A percentile compares a stretch with the other conserved stretches of the same genome.
These are phyloP conservation scores for Yamadazyma ubonensis DNA, from an alignment of 805 yeast genomes.

Conservation along the genomic window DNA sequence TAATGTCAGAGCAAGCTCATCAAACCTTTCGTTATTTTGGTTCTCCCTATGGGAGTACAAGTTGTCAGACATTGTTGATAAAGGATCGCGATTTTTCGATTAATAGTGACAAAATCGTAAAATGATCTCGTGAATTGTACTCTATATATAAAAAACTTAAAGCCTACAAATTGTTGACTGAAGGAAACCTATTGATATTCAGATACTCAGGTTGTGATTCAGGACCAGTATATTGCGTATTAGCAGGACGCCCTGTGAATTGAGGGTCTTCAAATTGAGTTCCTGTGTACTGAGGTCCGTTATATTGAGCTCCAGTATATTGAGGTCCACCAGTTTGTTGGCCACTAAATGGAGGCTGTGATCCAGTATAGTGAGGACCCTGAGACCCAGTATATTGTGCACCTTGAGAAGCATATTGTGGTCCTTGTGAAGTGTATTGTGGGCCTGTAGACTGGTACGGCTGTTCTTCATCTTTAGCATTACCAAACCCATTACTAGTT, in stretches of 20 bases:
- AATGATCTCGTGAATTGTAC: background rate
- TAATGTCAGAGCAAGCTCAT: conserved; percentile 42
- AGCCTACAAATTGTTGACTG: conserved; percentile 22
- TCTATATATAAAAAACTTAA: background rate
- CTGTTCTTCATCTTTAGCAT: no score
- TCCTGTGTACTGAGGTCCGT: background rate
- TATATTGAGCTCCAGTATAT: background rate
- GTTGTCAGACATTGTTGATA: conserved; percentile 22
- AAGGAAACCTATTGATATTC: conserved; percentile 30
- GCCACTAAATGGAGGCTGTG: background rate
- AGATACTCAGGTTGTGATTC: conserved; percentile 17
- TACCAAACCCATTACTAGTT: conserved; percentile 44
- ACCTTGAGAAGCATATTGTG: no score
- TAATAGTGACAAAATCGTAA: no score
- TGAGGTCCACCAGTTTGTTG: background rate
- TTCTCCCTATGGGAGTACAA: conserved; percentile 42
- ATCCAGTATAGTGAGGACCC: no score
- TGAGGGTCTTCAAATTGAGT: background rate
- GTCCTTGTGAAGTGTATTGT: background rate
- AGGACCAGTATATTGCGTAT: background rate
- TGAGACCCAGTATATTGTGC: background rate
- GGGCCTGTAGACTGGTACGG: background rate
- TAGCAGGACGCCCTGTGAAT: background rate
- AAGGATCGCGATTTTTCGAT: no score
- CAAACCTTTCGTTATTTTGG: conserved; percentile 43